Conservation (phyloP, 768 basidiomycete genomes). For the Suillus occidentalis region DNA sequence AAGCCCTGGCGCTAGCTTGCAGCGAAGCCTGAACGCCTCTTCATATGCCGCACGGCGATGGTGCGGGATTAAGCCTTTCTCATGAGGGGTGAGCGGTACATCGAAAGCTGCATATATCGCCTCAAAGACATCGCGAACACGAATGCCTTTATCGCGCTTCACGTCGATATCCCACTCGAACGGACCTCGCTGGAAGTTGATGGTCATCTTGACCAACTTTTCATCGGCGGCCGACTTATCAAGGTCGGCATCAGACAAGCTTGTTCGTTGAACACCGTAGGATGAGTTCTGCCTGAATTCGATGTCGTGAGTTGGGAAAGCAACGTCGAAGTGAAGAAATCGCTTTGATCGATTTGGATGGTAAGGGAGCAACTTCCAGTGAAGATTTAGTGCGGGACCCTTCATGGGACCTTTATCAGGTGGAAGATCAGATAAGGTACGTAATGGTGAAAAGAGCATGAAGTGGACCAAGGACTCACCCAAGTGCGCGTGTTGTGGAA, state of each 20-base stretch:
- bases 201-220: conserved; percentile 47
- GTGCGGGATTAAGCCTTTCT: conserved; percentile 36
- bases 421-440: conserved; percentile 32
- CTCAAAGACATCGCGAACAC: conserved; percentile 58
- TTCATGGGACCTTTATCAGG: conserved; percentile 36
- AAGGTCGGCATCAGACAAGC: conserved; percentile 38
- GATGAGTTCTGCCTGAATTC: conserved; percentile 22
- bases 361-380: conserved; percentile 51
- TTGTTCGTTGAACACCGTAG: conserved; percentile 22
- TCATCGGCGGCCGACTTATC: conserved; percentile 45
- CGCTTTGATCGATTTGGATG: conserved; percentile 33
- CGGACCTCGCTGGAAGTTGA: conserved; percentile 40
- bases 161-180: conserved; percentile 43
- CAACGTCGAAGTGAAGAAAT: conserved; percentile 50
- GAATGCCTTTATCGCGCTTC: conserved; percentile 42
- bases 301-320: conserved; percentile 40
- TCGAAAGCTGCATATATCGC: conserved; percentile 54
- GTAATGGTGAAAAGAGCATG: conserved; percentile 15
- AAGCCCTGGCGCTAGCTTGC: conserved; percentile 42
- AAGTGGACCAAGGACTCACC: conserved; percentile 18
- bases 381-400: conserved; percentile 40
- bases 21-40: conserved; percentile 46
- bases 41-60: conserved; percentile 33
- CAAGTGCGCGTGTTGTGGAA: conserved; percentile 25
- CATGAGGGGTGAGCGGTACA: conserved; percentile 44